Base-by-base conservation (phyloP, 2,329 filamentous ascomycete genomes). In the Saccharata proteae region DNA sequence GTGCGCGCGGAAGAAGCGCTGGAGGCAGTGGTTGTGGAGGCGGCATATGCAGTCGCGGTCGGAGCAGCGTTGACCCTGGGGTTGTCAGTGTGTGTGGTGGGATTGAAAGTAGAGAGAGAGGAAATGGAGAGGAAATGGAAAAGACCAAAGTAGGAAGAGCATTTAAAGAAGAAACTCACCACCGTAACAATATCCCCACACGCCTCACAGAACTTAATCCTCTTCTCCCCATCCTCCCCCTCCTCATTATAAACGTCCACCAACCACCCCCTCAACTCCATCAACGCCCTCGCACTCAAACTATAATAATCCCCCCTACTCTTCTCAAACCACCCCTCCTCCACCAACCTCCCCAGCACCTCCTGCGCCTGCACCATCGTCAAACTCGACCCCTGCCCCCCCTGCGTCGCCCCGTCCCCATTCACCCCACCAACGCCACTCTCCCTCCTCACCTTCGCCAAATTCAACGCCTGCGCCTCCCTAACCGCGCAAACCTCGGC, bases 131-230 rank as follows among this genome's bases (percentile, higher is more conserved):
- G 8, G 24, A 26, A 26, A 26, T 7, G 13, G 14, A 14, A 13
- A 26, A 26, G 14, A 14, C 8, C 11, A 26, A 13, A 27, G 17
- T 10, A 13, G 8, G 10, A 7, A 12, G 13, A 35, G 16, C 27
- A 20, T 10, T 12, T 13, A 5, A 24, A 29, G 24, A 30, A 19
- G 3, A 3, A 21, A 53, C 58, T 41, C 47, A 69, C 69, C 40
- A 80, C 62, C 1, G 88, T 98, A 23, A 96, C 73, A 39, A 96
- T 79, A 41, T 93, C 85, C 53, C 75, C 80, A 56, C 90, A 98
- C 1, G 82, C 85, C 47, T 80, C 72, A 52, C 90, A 98, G 40
- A 77, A 74, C 58, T 90, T 93, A 51, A 98, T 80, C 39, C 75
- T 74, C 49, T 83, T 39, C 70, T 64, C 70, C 74, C 33, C 43